phyloP scores from a whole-genome alignment of 441 rosid genomes.

The Croton setiger region DNA sequence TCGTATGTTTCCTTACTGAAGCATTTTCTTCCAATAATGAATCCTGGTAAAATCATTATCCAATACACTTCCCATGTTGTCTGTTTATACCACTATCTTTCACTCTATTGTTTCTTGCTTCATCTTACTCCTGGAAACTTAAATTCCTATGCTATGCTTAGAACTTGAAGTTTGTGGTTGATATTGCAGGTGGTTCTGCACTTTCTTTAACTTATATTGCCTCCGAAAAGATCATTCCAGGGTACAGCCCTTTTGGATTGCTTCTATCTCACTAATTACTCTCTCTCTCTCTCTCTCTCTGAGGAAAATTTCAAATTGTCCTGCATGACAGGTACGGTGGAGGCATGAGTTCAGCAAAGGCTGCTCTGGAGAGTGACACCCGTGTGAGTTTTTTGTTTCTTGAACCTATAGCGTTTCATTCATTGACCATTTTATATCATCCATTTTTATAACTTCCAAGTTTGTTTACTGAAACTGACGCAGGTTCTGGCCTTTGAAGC shows the following conservation, averaged over 20 bases:
- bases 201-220: constrained; percentile 94
- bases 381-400: constrained; percentile 38
- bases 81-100: background rate
- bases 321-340: constrained; percentile 74
- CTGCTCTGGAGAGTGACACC: constrained; percentile 97
- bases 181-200: constrained; percentile 69
- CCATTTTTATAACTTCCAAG: background rate
- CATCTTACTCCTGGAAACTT: background rate
- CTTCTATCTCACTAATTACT: background rate
- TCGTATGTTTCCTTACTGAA: constrained; percentile 79
- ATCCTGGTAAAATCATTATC: constrained; percentile 52
- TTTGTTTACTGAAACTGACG: constrained; percentile 5
- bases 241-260: constrained; percentile 39
- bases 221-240: constrained; percentile 93
- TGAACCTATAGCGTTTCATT: background rate
- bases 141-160: background rate
- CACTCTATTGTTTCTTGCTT: background rate
- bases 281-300: background rate
- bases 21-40: constrained; percentile 90
- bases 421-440: background rate
- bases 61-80: background rate
- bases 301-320: background rate
- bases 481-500: constrained; percentile 96
- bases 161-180: constrained; percentile 9
- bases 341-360: constrained; percentile 99